Evolutionary conservation across 371 early-diverging fungal species (phyloP), one percentile per base, ranked within the genome.

Genomic region (Mucor lusitanicus): DNA sequence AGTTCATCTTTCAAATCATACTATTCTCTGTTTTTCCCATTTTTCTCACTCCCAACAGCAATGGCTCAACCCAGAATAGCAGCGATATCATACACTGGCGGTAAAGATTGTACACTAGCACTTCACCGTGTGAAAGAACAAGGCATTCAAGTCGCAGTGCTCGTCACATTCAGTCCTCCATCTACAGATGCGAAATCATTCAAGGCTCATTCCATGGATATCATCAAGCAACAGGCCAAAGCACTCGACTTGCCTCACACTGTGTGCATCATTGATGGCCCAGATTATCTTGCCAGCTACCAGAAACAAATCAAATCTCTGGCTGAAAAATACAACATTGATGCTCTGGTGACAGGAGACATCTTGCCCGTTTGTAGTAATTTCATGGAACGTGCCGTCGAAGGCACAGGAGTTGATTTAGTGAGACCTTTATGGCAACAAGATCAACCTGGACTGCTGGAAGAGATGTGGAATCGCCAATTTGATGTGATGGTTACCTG

Each of bases 81-180:
- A 1, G 87, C 84, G 7, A 63, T 88, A 21, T 81, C 82, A 42
- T 86, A 82, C 71, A 88, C 87, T 3, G 88, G 86, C 32, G 87
- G 87, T 48, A 88, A 88, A 72, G 88, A 88, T 67, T 85, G 83
- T 42, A 79, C 81, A 25, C 64, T 88, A 42, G 80, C 87, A 17
- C 61, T 87, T 39, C 77, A 77, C 61, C 65, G 84, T 23, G 75
- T 85, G 0, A 72, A 71, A 46, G 63, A 73, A 1, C 74, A 70
- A n/a, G 73, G 69, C 7, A 74, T 75, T 28, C 70, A 78, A n/a
- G 72, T 83, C 0, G 77, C 76, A 2, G 70, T 83, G 0, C 73
- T 86, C 2, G 84, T 87, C 19, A 83, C 85, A 6, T 87, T 87
- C 70, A 78, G 71, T 5, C 87, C 84, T 28, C 81, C 79, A 42